Base-by-base conservation (phyloP, 2,329 filamentous ascomycete genomes). In the Clarireedia homoeocarpa region DNA sequence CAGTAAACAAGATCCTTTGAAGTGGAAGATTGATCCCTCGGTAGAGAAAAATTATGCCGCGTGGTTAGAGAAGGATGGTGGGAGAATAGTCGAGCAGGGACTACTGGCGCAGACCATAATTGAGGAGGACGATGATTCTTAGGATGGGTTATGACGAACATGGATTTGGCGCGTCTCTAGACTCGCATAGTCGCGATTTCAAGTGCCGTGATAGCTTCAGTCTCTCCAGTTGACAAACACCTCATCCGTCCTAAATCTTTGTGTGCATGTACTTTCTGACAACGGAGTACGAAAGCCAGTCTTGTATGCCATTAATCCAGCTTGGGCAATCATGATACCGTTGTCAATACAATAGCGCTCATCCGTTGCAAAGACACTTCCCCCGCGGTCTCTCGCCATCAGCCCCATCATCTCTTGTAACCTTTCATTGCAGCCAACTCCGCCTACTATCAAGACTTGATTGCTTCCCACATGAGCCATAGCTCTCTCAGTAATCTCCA, bases 311-410 rank as follows among this genome's bases (percentile, higher is more conserved):
- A 96, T 71, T 65, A 99, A 73, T 2, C 94, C 94, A 2, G 94
- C 94, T 71, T 99, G 92, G 1, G 94, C 94, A 74, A 99, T 99
- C 94, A 99, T 99, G 69, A 99, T 97, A 49, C 94, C 94, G 67
- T 99, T 99, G 72, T 99, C 94, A 65, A 99, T 99, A 71, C 94
- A 99, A 71, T 96, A 99, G 47, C 94, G 80, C 76, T 99, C 94
- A 70, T 99, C 94, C 0, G 92, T 97, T 24, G 94, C 91, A 73
- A 88, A 96, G 3, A 97, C 89, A 66, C 84, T 91, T 4, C 94
- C 94, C 53, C 91, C 89, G 39, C 94, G 77, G 71, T 96, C 91
- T 46, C 77, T 77, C 15, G 91, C 92, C 94, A 99, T 99, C 48
- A 87, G 77, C 15, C 89, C 91, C 94, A 99, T 99, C 94, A 99